Percentiles rank a stretch among this genome's conserved stretches.
phyloP scores from a whole-genome alignment of 2,329 filamentous ascomycete species.

The Pseudogymnoascus sp. region DNA sequence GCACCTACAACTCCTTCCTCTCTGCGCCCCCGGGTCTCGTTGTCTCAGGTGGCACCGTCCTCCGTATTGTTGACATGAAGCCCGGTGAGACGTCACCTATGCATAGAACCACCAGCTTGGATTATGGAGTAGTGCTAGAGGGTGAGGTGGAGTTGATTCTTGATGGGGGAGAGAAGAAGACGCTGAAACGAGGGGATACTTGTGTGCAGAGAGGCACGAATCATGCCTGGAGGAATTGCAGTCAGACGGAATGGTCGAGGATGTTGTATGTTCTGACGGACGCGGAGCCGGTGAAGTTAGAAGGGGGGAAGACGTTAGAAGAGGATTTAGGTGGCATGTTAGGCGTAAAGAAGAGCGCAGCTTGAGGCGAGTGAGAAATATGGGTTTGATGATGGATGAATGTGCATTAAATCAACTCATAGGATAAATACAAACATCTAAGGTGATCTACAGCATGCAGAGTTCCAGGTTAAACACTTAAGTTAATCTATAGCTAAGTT shows the following conservation, averaged over 20 bases:
- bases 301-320: slow-evolving; percentile 10
- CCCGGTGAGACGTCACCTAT: slow-evolving; percentile 28
- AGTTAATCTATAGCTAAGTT: too few species aligned
- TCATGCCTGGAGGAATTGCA: slow-evolving; percentile 35
- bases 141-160: slow-evolving; percentile 36
- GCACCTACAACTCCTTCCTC: slow-evolving; percentile 16
- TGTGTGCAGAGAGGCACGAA: slow-evolving; percentile 39
- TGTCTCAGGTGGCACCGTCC: slow-evolving; percentile 18
- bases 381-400: too few species aligned
- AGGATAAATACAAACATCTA: too few species aligned
- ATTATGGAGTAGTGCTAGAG: slow-evolving; percentile 36
- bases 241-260: slow-evolving; percentile 18
- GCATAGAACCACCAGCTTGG: slow-evolving; percentile 37
- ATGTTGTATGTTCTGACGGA: slow-evolving; percentile 24
- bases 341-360: slow-evolving; percentile 15
- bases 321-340: slow-evolving; percentile 16
- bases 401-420: too few species aligned
- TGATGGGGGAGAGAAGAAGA: slow-evolving; percentile 35
- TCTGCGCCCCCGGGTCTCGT: slow-evolving; percentile 18
- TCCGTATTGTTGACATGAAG: slow-evolving; percentile 22
- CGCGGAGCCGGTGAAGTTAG: slow-evolving; percentile 11
- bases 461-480: too few species aligned
- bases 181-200: slow-evolving; percentile 34
- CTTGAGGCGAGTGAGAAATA: too few species aligned
- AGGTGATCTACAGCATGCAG: too few species aligned